Conservation (phyloP, 106 monocot species). For the Acorus calamus region DNA sequence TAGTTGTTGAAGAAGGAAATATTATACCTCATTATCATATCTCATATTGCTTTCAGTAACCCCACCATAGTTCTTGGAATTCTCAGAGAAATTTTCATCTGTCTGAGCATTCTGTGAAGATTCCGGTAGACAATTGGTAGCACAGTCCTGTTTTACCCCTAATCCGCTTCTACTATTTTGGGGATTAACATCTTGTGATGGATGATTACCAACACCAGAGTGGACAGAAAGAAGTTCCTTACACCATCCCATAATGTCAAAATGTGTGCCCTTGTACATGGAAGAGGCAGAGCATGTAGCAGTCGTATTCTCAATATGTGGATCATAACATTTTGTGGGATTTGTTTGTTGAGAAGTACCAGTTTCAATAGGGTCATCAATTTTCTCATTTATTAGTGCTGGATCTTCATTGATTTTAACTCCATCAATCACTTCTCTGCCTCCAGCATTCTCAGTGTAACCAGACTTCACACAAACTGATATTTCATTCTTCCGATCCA, state of each 20-base stretch:
- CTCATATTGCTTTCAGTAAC: constrained; percentile 8
- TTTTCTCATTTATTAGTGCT: too few relatives aligned
- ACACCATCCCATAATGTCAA: neutral
- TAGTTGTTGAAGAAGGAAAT: neutral
- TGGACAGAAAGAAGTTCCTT: constrained; percentile 2
- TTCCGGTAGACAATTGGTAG: constrained; percentile 4
- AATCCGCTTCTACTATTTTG: neutral
- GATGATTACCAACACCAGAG: constrained; percentile 7
- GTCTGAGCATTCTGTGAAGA: constrained; percentile 5
- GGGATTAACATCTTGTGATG: constrained; percentile 6
- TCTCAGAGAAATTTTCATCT: constrained; percentile 1
- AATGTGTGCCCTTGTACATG: neutral
- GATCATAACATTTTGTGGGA: too few relatives aligned
- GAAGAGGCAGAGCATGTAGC: neutral
- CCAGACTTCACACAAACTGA: too few relatives aligned
- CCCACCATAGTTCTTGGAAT: neutral
- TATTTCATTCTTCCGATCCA: too few relatives aligned
- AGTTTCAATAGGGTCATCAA: too few relatives aligned
- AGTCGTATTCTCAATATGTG: too few relatives aligned
- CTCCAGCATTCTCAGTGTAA: too few relatives aligned
- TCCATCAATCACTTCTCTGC: too few relatives aligned
- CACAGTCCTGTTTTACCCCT: constrained; percentile 3
- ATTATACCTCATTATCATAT: constrained; percentile 22
- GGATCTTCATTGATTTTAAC: too few relatives aligned
- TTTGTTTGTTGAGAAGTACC: too few relatives aligned